Base-by-base conservation (phyloP, 495 filamentous ascomycete species). In the Xeromyces bisporus region DNA sequence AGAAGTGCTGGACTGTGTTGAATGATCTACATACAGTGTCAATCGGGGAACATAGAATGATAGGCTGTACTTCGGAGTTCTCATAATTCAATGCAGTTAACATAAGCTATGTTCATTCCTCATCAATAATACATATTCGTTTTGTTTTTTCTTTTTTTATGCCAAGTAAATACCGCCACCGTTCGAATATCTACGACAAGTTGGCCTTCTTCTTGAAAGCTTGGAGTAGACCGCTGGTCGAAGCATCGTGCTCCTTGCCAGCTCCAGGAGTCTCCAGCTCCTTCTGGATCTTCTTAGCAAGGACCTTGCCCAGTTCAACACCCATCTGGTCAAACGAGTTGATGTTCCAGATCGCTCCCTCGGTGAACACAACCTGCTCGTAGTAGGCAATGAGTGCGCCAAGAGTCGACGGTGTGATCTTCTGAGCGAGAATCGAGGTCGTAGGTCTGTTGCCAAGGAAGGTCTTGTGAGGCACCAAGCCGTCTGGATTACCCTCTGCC, bases 291-390 rank as follows among this genome's bases (percentile, higher is more conserved):
- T 82, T 86, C 69, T 83, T 97, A 15, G 89, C 89, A 32, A 97
- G 64, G 25, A 77, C 75, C 73, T 97, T 97, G 61, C 89, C 89
- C 28, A 97, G 60, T 66, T 97, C 89, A 26, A 97, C 89, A 58
- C 89, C 89, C 89, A 89, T 96, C 60, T 97, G 89, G 64, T 97
- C 89, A 52, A 96, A 97, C 43, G 73, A 80, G 72, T 97, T 97
- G 67, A 97, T 94, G 60, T 96, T 91, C 89, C 89, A 97, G 42
- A 96, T 58, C 18, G 83, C 91, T 43, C 89, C 89, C 58, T 97
- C 89, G 23, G 83, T 93, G 64, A 97, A 96, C 36, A 89, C 96
- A 28, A 93, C 50, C 58, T 97, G 89, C 66, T 97, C 89, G 56
- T 97, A 97, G 71, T 93, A 97, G 30, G 80, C 84, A 53, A 97